Base-by-base conservation (phyloP, 306 rosid genomes). In the Datisca glomerata region DNA sequence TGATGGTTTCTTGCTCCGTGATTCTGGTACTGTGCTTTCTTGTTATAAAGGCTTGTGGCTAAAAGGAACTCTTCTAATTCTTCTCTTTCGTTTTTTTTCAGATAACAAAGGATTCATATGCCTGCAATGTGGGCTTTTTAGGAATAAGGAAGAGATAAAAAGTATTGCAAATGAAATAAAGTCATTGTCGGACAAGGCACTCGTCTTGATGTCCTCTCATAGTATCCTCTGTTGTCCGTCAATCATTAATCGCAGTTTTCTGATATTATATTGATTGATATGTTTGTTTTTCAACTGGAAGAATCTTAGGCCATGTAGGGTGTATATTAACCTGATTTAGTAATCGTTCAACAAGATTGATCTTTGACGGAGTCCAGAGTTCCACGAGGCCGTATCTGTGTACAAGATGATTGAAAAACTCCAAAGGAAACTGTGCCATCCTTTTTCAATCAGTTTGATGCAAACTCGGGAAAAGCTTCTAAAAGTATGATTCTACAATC, bases 391-490 rank as follows among this genome's bases (percentile, higher is more conserved):
- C 49, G 34, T 83, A 56, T 45, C 68, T 43, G 21, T 49, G 31
- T 47, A 62, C 40, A 69, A 71, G 72, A 67, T 38, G 49, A 51
- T 67, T 56, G 94, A 83, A 74, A 63, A 69, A 42, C 67, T 79
- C 54, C 86, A 83, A 64, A 71, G 39, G 57, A 49, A 65, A 49
- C 49, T 87, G 41, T 87, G 46, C 63, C 93, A 83, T 65, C 71
- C 71, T 34, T 74, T 65, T 25, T 79, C 94, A 44, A 63, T 79
- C 62, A 57, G 31, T 62, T 65, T 83, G 71, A 57, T 83, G 79
- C 85, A 73, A 74, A 87, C 93, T 59, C 64, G 89, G 41, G 94
- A 87, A 56, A 67, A 72, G 60, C 68, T 87, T 61, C 51, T 87
- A 52, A 74, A 76, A 89, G 94, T 83, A 53, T 36, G 40, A 43